Evolutionary conservation across 2,329 filamentous ascomycete species (phyloP), one percentile per base, ranked within the genome.

Genomic region (Hansfordia pulvinata): DNA sequence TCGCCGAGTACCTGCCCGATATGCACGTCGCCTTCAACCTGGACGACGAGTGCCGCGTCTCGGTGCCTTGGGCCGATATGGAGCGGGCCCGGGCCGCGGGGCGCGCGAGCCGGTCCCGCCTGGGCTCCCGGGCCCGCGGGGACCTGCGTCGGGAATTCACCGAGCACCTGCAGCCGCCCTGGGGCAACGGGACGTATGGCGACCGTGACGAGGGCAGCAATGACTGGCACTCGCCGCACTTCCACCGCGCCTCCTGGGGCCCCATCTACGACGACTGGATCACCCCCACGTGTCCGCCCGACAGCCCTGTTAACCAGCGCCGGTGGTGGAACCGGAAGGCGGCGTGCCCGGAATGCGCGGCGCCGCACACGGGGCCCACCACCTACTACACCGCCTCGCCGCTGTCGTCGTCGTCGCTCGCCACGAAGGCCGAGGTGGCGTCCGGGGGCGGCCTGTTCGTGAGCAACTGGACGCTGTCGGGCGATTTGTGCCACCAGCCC

Each of bases 21-120:
- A 62, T 68, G 56, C 60, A 66, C 31, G 51, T 67, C 11, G 60
- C 60, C 6, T 62, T 65, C 43, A 67, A 66, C 32, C 46, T 54
- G 6, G 50, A 62, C 29, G 61, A 66, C 39, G 60, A 65, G 35
- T 60, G 61, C 19, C 56, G 62, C 9, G 48, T 66, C 9, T 48
- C 62, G 14, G 48, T 62, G 2, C 49, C 58, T 4, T 54, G 49
- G 38, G 53, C 60, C 19, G 52, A 53, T 10, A 50, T 60, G 34
- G 44, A 54, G 19, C 42, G 42, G 4, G 42, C 54, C 23, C 40
- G 52, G n/a, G 36, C 42, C 4, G 36, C 45, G 37, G 34, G 38
- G 4, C 24, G 32, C 6, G 31, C 25, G 9, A 31, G 37, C 3
- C 38, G 31, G 23, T 30, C 36, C 5, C 35, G 47, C 34, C 25